These are phyloP conservation scores for Gossypium sturtianum DNA, from an alignment of 345 rosid genomes.

Conservation along the genomic window DNA sequence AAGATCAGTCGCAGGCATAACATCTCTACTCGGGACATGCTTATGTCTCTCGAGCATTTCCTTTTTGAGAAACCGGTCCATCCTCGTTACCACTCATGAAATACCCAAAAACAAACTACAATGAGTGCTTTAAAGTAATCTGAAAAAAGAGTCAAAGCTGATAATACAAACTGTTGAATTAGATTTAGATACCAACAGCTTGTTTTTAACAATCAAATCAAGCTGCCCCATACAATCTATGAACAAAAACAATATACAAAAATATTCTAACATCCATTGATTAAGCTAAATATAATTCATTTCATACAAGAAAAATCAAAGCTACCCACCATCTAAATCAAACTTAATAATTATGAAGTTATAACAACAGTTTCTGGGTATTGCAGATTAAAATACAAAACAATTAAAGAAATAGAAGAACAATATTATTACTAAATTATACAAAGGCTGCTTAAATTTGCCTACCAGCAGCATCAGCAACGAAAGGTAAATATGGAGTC, in stretches of 20 bases:
- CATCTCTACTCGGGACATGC: slow-evolving; percentile 27
- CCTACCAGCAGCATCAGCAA: slow-evolving; percentile 78
- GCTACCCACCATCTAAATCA: background rate
- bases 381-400: background rate
- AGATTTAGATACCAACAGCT: background rate
- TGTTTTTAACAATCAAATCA: background rate
- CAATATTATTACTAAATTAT: too few species aligned
- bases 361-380: background rate
- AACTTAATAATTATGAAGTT: background rate
- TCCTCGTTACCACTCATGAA: slow-evolving; percentile 18
- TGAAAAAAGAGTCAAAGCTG: background rate
- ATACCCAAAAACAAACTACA: background rate
- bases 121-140: background rate
- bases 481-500: slow-evolving; percentile 79
- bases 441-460: slow-evolving; percentile 34
- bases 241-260: background rate
- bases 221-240: background rate
- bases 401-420: background rate
- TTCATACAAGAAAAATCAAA: background rate
- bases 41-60: slow-evolving; percentile 10
- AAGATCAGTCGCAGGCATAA: slow-evolving; percentile 41
- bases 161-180: background rate
- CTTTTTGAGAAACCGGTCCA: slow-evolving; percentile 16
- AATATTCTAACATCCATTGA: background rate
- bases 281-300: background rate